Conservation (phyloP, 202 grass and related monocot species). For the Setaria italica region DNA sequence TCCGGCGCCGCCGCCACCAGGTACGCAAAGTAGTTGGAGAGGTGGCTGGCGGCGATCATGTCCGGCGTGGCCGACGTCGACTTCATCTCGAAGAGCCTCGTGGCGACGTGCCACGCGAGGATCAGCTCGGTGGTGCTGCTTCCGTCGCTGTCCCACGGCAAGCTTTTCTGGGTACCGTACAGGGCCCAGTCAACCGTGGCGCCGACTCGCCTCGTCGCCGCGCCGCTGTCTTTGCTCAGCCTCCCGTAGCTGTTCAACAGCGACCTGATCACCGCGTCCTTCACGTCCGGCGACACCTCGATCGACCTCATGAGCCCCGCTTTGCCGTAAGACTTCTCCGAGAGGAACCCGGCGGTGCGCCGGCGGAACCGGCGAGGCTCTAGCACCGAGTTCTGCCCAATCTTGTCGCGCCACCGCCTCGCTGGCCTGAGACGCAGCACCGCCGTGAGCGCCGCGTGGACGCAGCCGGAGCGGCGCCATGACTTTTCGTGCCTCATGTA, state of each 20-base stretch:
- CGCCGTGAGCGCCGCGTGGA: not conserved
- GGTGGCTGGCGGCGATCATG: constrained; percentile 21
- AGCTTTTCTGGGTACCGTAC: not conserved
- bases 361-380: not conserved
- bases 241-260: not conserved
- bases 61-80: not conserved
- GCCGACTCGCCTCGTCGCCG: not conserved
- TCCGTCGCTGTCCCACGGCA: not conserved
- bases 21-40: constrained; percentile 43
- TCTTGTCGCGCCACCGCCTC: constrained; percentile 39
- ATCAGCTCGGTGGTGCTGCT: not conserved
- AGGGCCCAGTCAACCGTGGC: not conserved
- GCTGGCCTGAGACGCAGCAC: constrained; percentile 26
- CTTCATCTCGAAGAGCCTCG: constrained; percentile 49
- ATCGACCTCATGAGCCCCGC: constrained; percentile 38
- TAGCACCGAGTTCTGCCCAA: constrained; percentile 36
- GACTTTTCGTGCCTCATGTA: not conserved
- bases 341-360: not conserved
- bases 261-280: not conserved
- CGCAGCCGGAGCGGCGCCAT: not conserved
- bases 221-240: not conserved
- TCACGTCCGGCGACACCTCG: not conserved
- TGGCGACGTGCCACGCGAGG: constrained; percentile 47
- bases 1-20: constrained; percentile 43
- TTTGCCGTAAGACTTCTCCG: not conserved